Percentiles rank a stretch among this genome's conserved stretches.
Evolutionary conservation across 805 yeast genomes (phyloP).

Genomic region (Candida alai): DNA sequence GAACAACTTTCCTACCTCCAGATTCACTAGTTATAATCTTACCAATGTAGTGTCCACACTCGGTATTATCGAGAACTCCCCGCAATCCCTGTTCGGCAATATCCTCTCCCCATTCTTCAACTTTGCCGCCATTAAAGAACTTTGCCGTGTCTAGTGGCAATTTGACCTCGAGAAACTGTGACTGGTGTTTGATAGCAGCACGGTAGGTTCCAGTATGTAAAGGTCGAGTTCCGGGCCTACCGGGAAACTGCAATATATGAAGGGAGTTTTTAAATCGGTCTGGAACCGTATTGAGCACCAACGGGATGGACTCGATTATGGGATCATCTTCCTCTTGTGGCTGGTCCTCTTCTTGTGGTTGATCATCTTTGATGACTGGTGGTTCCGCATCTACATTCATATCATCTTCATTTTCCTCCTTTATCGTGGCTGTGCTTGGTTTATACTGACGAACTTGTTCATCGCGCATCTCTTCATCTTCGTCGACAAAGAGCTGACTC

Average conservation of each 20-base stretch:
- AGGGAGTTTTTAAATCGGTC: constrained; percentile 22
- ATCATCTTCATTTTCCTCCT: constrained; percentile 6
- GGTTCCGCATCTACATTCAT: constrained; percentile 4
- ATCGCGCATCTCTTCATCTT: constrained; percentile 18
- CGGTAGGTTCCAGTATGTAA: constrained; percentile 31
- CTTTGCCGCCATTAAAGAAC: constrained; percentile 63
- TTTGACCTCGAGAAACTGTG: constrained; percentile 69
- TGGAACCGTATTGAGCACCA: constrained; percentile 25
- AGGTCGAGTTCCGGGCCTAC: constrained; percentile 45
- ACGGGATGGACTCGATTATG: constrained; percentile 36
- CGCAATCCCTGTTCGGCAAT: constrained; percentile 58
- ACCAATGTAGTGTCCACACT: constrained; percentile 43
- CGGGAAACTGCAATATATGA: constrained; percentile 48
- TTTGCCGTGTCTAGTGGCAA: constrained; percentile 66
- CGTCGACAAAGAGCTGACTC: constrained; percentile 20
- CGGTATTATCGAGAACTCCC: constrained; percentile 61
- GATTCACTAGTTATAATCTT: constrained; percentile 16
- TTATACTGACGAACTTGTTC: constrained; percentile 12
- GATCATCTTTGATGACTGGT: not conserved
- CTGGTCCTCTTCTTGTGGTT: not conserved
- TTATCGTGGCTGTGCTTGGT: constrained; percentile 9
- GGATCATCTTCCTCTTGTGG: constrained; percentile 30
- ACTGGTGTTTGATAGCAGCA: constrained; percentile 55
- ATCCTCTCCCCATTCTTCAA: constrained; percentile 59
- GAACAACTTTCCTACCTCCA: constrained; percentile 41